Evolutionary conservation across 108 stramenopile species (phyloP), one percentile per base, ranked within the genome.

Genomic region (Cyclostephanos invisitatus): DNA sequence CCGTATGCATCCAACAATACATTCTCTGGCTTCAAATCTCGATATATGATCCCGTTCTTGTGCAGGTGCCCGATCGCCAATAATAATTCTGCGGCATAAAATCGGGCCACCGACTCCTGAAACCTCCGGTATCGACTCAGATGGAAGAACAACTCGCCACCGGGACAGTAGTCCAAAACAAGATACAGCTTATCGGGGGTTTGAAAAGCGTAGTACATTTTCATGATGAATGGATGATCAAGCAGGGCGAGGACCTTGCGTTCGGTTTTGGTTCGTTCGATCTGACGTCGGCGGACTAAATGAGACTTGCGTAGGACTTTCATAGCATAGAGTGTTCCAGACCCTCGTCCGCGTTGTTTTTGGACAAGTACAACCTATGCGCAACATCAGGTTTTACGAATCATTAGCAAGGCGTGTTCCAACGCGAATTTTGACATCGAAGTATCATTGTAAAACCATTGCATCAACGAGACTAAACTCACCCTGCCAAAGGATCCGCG

Each of bases 81-180:
- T 21, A 96, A 59, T 36, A 98, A 69, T 69, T 98, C 96, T 35
- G 97, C 98, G 0, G 90, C 81, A 73, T 97, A 98, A 74, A 97
- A 98, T 38, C 96, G 67, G 20, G 95, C 92, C 25, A 96, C 92
- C 8, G 91, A 83, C 83, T 97, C 97, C 21, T 92, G 95, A 82
- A 98, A 97, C 7, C 96, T 81, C 63, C 96, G 80, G 66, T 93
- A 89, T 21, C 93, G 83, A n/a, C 91, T 91, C 14, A 98, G 81
- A 75, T 98, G 98, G 76, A 97, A 97, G 73, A 98, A 97, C 14
- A 98, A 82, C 70, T 97, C 97, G 7, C 98, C 98, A 8, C 98
- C 98, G 0, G 96, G 94, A 86, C 98, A 98, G 74, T 97, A 98
- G 78, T 98, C 98, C 29, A 97, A 81, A 37, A 97, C 97, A 14